A percentile compares a stretch with the other conserved stretches of the same genome.
Evolutionary conservation across 352 stramenopile genomes (phyloP).

Genomic region (Phytopythium delawarense): DNA sequence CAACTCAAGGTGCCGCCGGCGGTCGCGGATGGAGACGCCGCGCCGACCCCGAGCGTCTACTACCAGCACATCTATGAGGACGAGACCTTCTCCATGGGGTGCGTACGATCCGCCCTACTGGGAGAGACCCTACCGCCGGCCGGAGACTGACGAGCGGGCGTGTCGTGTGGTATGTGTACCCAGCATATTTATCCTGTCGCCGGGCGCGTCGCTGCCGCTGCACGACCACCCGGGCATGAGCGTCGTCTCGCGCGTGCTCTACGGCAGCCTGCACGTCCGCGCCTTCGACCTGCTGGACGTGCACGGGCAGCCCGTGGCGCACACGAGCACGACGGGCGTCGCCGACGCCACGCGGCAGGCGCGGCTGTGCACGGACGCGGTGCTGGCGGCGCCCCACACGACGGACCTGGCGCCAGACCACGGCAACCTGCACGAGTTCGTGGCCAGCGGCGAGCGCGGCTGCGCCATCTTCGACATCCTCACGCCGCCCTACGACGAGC

Average conservation of each 20-base stretch:
- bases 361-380: conserved; percentile 33
- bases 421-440: conserved; percentile 78
- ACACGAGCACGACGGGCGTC: conserved; percentile 6
- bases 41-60: conserved; percentile 30
- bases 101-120: not conserved
- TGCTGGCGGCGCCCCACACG: conserved; percentile 52
- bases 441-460: conserved; percentile 59
- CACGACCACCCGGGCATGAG: conserved; percentile 85
- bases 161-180: too few relatives aligned
- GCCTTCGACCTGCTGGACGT: conserved; percentile 51
- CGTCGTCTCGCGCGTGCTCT: conserved; percentile 79
- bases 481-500: conserved; percentile 74
- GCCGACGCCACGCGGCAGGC: conserved; percentile 13
- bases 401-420: conserved; percentile 62
- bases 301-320: conserved; percentile 8
- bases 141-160: too few relatives aligned
- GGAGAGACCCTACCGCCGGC: too few relatives aligned
- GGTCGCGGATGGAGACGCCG: conserved; percentile 4
- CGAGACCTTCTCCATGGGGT: conserved; percentile 79
- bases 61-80: conserved; percentile 86
- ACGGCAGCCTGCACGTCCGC: conserved; percentile 60
- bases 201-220: conserved; percentile 61
- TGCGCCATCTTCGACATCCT: conserved; percentile 87
- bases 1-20: conserved; percentile 42
- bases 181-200: conserved; percentile 84